Conservation (phyloP, 345 rosid species). For the Draba incana region DNA sequence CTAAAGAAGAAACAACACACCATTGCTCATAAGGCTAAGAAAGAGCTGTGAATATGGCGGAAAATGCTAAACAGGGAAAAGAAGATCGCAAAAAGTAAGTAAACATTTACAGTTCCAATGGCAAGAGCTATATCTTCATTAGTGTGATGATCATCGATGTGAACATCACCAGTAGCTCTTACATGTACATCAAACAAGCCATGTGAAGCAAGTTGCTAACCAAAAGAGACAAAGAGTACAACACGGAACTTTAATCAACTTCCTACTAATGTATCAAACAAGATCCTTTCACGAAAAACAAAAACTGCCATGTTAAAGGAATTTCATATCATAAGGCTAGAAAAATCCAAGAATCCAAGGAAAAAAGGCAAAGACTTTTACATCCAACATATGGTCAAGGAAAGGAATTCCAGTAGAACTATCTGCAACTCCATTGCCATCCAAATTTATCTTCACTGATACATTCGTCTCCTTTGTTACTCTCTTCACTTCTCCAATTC, state of each 20-base stretch:
- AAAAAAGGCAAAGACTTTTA: constrained; percentile 9
- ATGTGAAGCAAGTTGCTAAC: constrained; percentile 96
- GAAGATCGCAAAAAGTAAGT: not conserved
- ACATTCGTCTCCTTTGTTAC: constrained; percentile 89
- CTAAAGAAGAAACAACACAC: constrained; percentile 43
- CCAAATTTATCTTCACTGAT: constrained; percentile 72
- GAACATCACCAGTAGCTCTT: constrained; percentile 86
- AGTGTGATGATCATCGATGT: constrained; percentile 92
- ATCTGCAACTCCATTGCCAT: constrained; percentile 84
- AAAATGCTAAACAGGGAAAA: not conserved
- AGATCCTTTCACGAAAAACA: not conserved
- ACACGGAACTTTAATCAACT: constrained; percentile 3
- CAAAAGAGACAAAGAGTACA: not conserved
- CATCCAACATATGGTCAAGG: constrained; percentile 95
- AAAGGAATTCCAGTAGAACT: constrained; percentile 78
- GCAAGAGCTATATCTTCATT: constrained; percentile 96
- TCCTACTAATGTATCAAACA: not conserved
- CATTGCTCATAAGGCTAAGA: no score
- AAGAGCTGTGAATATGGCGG: no score
- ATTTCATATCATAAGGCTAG: not conserved
- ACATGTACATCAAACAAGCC: constrained; percentile 89
- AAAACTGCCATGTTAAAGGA: not conserved
- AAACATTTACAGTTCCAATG: constrained; percentile 67
- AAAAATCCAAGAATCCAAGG: not conserved
- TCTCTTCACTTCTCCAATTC: constrained; percentile 82